These are phyloP conservation scores for Malus orientalis DNA, from an alignment of 306 rosid species.

Conservation along the genomic window DNA sequence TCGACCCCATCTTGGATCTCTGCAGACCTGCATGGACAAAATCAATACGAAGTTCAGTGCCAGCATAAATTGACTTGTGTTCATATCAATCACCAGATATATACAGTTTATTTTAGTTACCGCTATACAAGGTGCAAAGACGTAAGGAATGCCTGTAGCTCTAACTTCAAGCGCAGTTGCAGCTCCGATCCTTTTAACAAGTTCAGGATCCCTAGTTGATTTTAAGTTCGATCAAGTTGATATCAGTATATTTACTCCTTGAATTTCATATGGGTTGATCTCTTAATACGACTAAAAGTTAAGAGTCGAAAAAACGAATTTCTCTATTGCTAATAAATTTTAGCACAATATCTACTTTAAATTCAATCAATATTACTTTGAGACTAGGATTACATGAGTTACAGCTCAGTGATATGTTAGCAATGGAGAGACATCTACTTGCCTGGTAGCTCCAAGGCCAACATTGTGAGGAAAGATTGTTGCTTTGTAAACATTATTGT, in stretches of 20 bases:
- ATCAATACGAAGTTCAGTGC: background rate
- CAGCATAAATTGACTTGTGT: background rate
- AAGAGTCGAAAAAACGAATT: too few species aligned
- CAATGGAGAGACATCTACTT: background rate
- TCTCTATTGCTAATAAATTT: too few species aligned
- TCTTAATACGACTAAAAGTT: background rate
- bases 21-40: slow-evolving; percentile 19
- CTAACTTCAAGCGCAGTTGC: slow-evolving; percentile 34
- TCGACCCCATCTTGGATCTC: slow-evolving; percentile 46
- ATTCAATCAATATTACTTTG: too few species aligned
- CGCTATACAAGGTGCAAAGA: slow-evolving; percentile 34
- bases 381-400: background rate
- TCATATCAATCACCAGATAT: background rate
- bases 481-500: slow-evolving; percentile 32
- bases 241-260: background rate
- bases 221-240: background rate
- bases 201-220: slow-evolving; percentile 23
- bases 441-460: slow-evolving; percentile 40
- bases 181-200: slow-evolving; percentile 28
- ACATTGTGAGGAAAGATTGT: slow-evolving; percentile 36
- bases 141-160: slow-evolving; percentile 36
- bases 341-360: too few species aligned
- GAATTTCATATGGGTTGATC: background rate
- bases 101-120: background rate
- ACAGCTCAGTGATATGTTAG: background rate